Conservation (phyloP, 139 green algal genomes). For the Monoraphidium neglectum region DNA sequence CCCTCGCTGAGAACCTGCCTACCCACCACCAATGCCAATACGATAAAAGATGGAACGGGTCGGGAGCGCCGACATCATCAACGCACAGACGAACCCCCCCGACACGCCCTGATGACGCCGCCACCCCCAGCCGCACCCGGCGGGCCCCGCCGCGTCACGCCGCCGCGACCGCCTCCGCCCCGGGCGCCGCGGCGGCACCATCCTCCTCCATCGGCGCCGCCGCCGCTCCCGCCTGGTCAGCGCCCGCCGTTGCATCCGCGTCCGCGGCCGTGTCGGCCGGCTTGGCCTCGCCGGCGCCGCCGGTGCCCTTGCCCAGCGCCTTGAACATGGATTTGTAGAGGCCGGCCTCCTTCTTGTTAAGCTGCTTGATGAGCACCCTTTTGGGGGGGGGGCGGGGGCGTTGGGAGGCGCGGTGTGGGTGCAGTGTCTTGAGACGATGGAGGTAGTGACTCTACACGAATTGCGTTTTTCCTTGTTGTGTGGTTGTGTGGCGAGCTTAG, state of each 20-base stretch:
- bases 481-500: neutral
- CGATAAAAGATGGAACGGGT: no score
- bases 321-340: conserved; percentile 74
- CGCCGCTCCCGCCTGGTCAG: neutral
- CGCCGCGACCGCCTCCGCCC: neutral
- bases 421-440: neutral
- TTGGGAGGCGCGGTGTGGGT: neutral
- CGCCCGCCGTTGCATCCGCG: neutral
- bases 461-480: neutral
- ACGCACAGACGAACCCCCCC: no score
- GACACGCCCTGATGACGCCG: no score
- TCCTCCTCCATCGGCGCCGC: neutral
- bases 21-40: no score
- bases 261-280: neutral
- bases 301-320: conserved; percentile 31
- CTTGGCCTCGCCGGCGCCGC: neutral
- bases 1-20: no score
- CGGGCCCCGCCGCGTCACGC: no score
- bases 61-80: no score
- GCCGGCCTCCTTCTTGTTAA: conserved; percentile 67
- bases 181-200: neutral
- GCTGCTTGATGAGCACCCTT: conserved; percentile 34
- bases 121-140: no score
- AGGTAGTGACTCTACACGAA: neutral
- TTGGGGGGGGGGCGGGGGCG: neutral